Percentiles rank a stretch among this genome's conserved stretches.
Conservation (phyloP, 768 basidiomycete genomes). For the Nidularia pulvinata region DNA sequence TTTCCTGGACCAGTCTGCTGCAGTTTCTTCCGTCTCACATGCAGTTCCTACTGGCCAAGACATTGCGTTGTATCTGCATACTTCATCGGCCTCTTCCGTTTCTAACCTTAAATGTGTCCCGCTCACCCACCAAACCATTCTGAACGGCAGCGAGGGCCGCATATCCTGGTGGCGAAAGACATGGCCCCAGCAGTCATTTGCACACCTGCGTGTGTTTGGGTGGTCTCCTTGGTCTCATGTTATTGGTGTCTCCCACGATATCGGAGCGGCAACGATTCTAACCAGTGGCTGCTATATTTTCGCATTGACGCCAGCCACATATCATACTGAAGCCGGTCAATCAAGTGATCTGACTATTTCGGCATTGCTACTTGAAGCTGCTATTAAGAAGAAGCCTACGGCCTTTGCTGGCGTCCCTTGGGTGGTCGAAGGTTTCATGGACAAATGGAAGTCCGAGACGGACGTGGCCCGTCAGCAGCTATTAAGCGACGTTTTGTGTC, state of each 20-base stretch:
- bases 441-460: slow-evolving; percentile 12
- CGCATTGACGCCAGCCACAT: slow-evolving; percentile 23
- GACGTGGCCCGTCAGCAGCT: slow-evolving; percentile 13
- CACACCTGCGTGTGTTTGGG: slow-evolving; percentile 22
- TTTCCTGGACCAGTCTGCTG: slow-evolving; percentile 19
- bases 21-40: slow-evolving; percentile 13
- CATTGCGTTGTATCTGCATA: slow-evolving; percentile 26
- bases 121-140: slow-evolving; percentile 20
- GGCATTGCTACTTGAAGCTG: slow-evolving; percentile 18
- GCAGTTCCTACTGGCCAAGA: slow-evolving; percentile 15
- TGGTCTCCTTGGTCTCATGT: slow-evolving; percentile 32
- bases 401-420: slow-evolving; percentile 28
- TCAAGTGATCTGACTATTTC: slow-evolving; percentile 17
- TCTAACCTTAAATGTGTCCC: slow-evolving; percentile 32
- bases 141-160: slow-evolving; percentile 18
- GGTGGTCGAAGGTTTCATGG: slow-evolving; percentile 27
- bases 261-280: slow-evolving; percentile 20
- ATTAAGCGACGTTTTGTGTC: slow-evolving; percentile 13
- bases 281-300: slow-evolving; percentile 29
- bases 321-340: slow-evolving; percentile 7
- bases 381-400: slow-evolving; percentile 16
- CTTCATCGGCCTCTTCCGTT: slow-evolving; percentile 29
- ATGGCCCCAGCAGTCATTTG: slow-evolving; percentile 10
- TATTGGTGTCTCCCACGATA: slow-evolving; percentile 21
- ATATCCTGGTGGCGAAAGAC: slow-evolving; percentile 16